Evolutionary conservation across 768 basidiomycete genomes (phyloP).

Genomic region (Cystofilobasidium macerans): DNA sequence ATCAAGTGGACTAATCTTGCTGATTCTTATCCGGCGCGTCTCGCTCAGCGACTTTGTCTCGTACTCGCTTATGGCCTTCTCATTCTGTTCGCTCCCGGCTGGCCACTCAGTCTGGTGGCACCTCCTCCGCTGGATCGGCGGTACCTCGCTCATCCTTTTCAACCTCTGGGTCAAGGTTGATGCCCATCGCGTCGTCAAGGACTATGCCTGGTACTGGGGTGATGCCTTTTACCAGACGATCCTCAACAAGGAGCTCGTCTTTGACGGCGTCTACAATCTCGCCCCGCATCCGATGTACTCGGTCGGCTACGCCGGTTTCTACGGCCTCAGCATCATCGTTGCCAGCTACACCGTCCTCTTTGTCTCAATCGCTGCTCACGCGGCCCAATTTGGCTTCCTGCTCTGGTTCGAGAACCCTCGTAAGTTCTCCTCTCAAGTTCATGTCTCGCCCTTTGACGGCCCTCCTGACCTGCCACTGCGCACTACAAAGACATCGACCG

Average conservation of each 20-base stretch:
- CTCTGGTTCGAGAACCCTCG: slow-evolving; percentile 95
- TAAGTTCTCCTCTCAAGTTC: slow-evolving; percentile 42
- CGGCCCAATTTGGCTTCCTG: slow-evolving; percentile 92
- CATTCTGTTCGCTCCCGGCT: slow-evolving; percentile 57
- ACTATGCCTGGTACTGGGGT: slow-evolving; percentile 53
- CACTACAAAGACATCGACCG: slow-evolving; percentile 68
- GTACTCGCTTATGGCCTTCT: slow-evolving; percentile 26
- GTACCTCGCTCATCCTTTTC: slow-evolving; percentile 73
- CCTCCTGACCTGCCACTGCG: neutral
- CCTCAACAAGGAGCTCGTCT: slow-evolving; percentile 55
- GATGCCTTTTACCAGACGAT: slow-evolving; percentile 36
- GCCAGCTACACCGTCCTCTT: slow-evolving; percentile 70
- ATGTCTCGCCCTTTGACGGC: no score
- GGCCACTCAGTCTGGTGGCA: slow-evolving; percentile 64
- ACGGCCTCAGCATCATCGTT: slow-evolving; percentile 80
- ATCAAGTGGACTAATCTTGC: slow-evolving; percentile 1
- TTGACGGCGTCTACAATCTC: slow-evolving; percentile 94
- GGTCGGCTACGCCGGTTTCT: slow-evolving; percentile 60
- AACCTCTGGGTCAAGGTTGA: slow-evolving; percentile 94
- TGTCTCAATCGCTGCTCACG: slow-evolving; percentile 84
- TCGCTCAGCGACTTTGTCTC: slow-evolving; percentile 42
- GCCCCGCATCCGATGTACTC: slow-evolving; percentile 46
- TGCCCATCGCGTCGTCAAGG: slow-evolving; percentile 93
- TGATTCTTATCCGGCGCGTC: neutral
- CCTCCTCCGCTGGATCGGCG: slow-evolving; percentile 76